Evolutionary conservation across 257 asterid species (phyloP).

Genomic region (Fraxinus quadrangulata): DNA sequence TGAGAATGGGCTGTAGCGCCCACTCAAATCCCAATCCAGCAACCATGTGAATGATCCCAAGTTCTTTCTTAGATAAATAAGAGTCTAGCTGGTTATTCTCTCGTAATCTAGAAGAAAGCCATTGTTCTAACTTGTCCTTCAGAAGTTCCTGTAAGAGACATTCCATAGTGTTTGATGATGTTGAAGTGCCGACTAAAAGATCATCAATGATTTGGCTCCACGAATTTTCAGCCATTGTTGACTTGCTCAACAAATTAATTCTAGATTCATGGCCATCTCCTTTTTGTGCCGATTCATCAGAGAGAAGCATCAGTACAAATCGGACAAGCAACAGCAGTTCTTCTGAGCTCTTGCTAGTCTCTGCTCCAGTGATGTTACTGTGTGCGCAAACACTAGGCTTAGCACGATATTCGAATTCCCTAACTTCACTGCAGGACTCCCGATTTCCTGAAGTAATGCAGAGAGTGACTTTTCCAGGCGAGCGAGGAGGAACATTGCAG

Average conservation of each 20-base stretch:
- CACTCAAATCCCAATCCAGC: constrained; percentile 94
- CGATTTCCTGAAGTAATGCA: constrained; percentile 76
- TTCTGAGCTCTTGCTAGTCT: constrained; percentile 53
- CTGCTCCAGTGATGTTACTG: constrained; percentile 43
- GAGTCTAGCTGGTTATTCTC: constrained; percentile 36
- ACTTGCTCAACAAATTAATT: constrained; percentile 47
- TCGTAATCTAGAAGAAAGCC: constrained; percentile 68
- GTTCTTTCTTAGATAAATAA: constrained; percentile 77
- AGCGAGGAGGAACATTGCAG: constrained; percentile 76
- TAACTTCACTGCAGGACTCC: constrained; percentile 86
- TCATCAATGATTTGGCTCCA: constrained; percentile 74
- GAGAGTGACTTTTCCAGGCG: constrained; percentile 72
- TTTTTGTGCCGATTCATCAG: constrained; percentile 38
- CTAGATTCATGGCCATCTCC: constrained; percentile 46
- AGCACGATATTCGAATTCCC: constrained; percentile 75
- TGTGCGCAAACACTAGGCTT: constrained; percentile 48
- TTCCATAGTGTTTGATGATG: constrained; percentile 55
- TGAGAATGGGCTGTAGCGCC: constrained; percentile 88
- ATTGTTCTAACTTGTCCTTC: constrained; percentile 70
- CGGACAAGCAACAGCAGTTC: constrained; percentile 76
- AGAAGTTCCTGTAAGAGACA: constrained; percentile 89
- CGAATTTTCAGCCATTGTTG: constrained; percentile 54
- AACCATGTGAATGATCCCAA: constrained; percentile 85
- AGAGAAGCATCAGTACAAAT: constrained; percentile 78
- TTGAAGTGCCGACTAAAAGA: constrained; percentile 58